These are phyloP conservation scores for Ogataea siamensis DNA, from an alignment of 805 yeast genomes.

Conservation along the genomic window DNA sequence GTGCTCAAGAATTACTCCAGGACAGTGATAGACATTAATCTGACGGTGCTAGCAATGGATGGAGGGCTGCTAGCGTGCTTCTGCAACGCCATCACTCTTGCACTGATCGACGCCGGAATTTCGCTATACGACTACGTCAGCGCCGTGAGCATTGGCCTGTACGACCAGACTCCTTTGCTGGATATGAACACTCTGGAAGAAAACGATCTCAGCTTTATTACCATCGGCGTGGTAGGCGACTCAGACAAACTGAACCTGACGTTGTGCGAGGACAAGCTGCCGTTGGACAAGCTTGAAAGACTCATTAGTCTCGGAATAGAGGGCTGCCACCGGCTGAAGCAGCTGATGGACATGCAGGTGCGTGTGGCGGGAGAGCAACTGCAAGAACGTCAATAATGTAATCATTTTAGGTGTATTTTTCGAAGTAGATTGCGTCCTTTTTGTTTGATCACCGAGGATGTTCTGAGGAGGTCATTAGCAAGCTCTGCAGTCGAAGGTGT, in stretches of 20 bases:
- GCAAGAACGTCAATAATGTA: slow-evolving; percentile 24
- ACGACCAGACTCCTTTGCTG: slow-evolving; percentile 70
- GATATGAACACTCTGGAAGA: slow-evolving; percentile 86
- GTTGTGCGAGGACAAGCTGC: slow-evolving; percentile 78
- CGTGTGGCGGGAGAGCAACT: slow-evolving; percentile 65
- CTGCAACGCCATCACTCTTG: slow-evolving; percentile 83
- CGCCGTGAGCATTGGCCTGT: slow-evolving; percentile 75
- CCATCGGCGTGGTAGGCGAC: slow-evolving; percentile 82
- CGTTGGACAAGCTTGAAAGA: slow-evolving; percentile 74
- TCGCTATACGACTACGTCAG: slow-evolving; percentile 90
- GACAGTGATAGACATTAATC: slow-evolving; percentile 69
- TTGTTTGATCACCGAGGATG: slow-evolving; percentile 26
- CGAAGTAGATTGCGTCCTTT: slow-evolving; percentile 27
- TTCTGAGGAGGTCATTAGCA: slow-evolving; percentile 41
- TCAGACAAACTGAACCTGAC: slow-evolving; percentile 75
- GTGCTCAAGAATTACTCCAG: slow-evolving; percentile 76
- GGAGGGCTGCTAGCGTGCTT: slow-evolving; percentile 83
- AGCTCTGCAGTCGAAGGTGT: slow-evolving; percentile 34
- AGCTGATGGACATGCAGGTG: slow-evolving; percentile 82
- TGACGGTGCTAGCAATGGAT: slow-evolving; percentile 83
- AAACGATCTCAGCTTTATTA: slow-evolving; percentile 73
- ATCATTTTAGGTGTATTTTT: slow-evolving; percentile 23
- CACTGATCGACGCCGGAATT: slow-evolving; percentile 91
- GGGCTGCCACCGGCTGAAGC: slow-evolving; percentile 80
- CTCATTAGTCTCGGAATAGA: slow-evolving; percentile 80